A percentile compares a stretch with the other conserved stretches of the same genome.
phyloP scores from a whole-genome alignment of 83 land plant genomes.

The Isoetes engelmannii region DNA sequence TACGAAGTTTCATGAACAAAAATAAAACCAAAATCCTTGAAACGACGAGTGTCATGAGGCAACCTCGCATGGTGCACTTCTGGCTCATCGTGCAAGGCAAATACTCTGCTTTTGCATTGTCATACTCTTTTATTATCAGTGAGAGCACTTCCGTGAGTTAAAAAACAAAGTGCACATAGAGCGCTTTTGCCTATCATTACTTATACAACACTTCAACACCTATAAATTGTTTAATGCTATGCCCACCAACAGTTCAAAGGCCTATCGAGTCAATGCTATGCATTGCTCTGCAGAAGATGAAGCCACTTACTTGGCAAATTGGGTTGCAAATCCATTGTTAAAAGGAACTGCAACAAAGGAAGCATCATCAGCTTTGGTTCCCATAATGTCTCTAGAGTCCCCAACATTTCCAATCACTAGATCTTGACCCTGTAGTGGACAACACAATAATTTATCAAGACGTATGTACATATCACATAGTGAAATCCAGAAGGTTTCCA shows the following conservation, averaged over 20 bases:
- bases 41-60: conserved; percentile 21
- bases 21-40: conserved; percentile 58
- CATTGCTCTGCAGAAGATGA: neutral
- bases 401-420: conserved; percentile 54
- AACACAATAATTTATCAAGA: neutral
- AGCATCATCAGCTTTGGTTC: conserved; percentile 39
- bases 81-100: conserved; percentile 23
- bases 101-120: conserved; percentile 45
- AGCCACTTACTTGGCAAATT: conserved; percentile 41
- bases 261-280: too few relatives aligned
- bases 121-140: conserved; percentile 2
- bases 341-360: conserved; percentile 40
- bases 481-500: neutral
- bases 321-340: conserved; percentile 68
- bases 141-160: neutral
- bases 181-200: too few relatives aligned
- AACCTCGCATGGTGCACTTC: conserved; percentile 22
- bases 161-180: too few relatives aligned
- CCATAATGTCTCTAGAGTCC: conserved; percentile 50
- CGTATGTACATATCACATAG: too few relatives aligned
- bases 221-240: too few relatives aligned
- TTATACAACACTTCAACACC: too few relatives aligned
- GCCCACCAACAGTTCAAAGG: too few relatives aligned
- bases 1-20: conserved; percentile 46
- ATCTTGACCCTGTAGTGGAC: conserved; percentile 37